Evolutionary conservation across 164 flowering plant genomes (phyloP).

Genomic region (Houttuynia cordata): DNA sequence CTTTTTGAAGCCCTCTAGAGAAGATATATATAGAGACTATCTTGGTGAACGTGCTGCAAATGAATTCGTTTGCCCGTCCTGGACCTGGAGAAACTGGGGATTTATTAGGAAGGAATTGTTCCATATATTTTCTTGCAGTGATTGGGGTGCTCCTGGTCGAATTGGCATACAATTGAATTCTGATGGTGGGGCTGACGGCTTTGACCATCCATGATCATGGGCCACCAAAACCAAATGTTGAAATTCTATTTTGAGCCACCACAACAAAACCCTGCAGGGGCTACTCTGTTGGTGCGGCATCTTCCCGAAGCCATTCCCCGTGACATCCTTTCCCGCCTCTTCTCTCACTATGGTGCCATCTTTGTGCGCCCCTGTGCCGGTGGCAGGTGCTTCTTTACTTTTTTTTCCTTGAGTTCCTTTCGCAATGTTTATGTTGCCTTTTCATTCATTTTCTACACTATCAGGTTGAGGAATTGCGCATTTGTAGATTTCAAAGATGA

Average conservation of each 20-base stretch:
- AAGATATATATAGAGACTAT: too few species aligned
- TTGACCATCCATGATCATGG: neutral
- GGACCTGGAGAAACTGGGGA: too few species aligned
- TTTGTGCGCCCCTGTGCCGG: conserved; percentile 55
- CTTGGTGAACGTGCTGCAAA: too few species aligned
- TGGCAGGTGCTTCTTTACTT: conserved; percentile 32
- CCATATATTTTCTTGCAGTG: too few species aligned
- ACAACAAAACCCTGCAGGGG: neutral
- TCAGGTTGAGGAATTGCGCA: conserved; percentile 78
- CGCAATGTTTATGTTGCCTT: neutral
- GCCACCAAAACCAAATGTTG: conserved; percentile 1
- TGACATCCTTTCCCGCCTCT: conserved; percentile 59
- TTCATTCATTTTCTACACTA: neutral
- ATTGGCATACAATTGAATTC: too few species aligned
- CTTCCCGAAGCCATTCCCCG: conserved; percentile 84
- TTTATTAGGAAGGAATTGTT: too few species aligned
- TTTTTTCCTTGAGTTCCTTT: neutral
- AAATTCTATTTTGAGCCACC: conserved; percentile 1
- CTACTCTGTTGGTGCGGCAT: conserved; percentile 57
- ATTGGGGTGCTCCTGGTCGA: too few species aligned
- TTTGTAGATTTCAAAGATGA: conserved; percentile 77
- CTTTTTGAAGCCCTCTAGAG: too few species aligned
- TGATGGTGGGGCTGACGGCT: too few species aligned
- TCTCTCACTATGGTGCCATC: conserved; percentile 80
- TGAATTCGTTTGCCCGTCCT: too few species aligned